Evolutionary conservation across 1,139 yeast genomes (phyloP), one percentile per base, ranked within the genome.

Genomic region (Candida pseudoviswanathii): DNA sequence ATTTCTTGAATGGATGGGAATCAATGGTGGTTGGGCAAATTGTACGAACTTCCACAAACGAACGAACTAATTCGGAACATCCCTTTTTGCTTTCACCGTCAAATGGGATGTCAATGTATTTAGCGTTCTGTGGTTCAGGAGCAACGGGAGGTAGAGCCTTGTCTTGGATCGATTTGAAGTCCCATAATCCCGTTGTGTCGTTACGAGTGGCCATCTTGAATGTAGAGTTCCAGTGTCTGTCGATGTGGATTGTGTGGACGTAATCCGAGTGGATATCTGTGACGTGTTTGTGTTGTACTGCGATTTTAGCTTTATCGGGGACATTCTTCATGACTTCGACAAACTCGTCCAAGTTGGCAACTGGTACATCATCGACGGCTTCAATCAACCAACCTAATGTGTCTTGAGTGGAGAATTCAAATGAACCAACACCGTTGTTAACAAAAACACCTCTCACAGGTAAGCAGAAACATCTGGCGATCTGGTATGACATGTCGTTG

Each of bases 101-200:
- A 39, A 84, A 73, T 30, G 91, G 89, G 30, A 87, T 76, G 53
- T 87, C 90, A 43, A 86, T 79, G 59, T 83, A 87, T 60, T 81
- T 84, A 2, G 95, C 96, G 46, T 77, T 71, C 55, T 80, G 86
- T 2, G 91, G 85, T 33, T 53, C 53, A 2, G 58, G 50, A 29
- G 66, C 62, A 10, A 78, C 60, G 16, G 85, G 77, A 2, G 86
- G 83, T 30, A 85, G 62, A 2, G 92, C 84, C 36, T 73, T 67
- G 11, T 83, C 84, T 53, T 86, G 92, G 32, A 91, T 65, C 38
- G 82, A 81, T 9, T 77, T 76, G 63, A 85, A 89, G 63, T 91
- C 96, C 97, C 97, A 92, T 31, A 90, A 66, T 2, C 98, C 97
- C 1, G 96, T 84, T 8, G 60, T 65, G 63, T 91, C 96, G 63